A percentile compares a stretch with the other conserved stretches of the same genome.
phyloP scores from a whole-genome alignment of 1,284 basidiomycete genomes.

The Bjerkandera adusta region DNA sequence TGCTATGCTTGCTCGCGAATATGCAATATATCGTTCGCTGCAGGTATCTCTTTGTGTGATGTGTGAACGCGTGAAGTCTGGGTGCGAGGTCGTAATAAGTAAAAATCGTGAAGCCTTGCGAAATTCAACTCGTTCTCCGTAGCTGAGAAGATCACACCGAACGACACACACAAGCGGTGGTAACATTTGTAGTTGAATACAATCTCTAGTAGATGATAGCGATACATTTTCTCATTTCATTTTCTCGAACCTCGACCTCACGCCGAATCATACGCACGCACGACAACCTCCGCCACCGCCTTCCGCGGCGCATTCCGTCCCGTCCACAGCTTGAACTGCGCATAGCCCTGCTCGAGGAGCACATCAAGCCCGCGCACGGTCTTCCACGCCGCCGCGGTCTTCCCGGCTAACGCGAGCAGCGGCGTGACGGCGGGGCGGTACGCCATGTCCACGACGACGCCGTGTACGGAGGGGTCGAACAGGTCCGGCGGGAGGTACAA shows the following conservation, averaged over 20 bases:
- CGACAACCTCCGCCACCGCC: conserved; percentile 46
- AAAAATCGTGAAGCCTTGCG: too few relatives aligned
- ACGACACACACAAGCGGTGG: too few relatives aligned
- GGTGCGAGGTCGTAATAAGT: too few relatives aligned
- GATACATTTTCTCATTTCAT: too few relatives aligned
- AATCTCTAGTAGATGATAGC: too few relatives aligned
- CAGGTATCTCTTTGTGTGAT: too few relatives aligned
- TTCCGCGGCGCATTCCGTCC: conserved; percentile 52
- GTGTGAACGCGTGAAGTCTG: too few relatives aligned
- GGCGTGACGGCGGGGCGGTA: conserved; percentile 84
- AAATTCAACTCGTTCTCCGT: too few relatives aligned
- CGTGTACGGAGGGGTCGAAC: conserved; percentile 45
- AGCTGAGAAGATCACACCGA: too few relatives aligned
- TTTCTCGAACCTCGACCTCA: background rate
- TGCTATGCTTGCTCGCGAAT: too few relatives aligned
- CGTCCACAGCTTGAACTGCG: conserved; percentile 86
- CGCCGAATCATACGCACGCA: conserved; percentile 39
- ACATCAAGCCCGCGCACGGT: conserved; percentile 80
- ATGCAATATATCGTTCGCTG: too few relatives aligned
- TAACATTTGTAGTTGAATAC: too few relatives aligned
- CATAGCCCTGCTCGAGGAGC: conserved; percentile 83
- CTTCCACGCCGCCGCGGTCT: conserved; percentile 59
- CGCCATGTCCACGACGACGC: conserved; percentile 89
- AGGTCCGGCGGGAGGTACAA: conserved; percentile 59
- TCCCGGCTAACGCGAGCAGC: conserved; percentile 54